Evolutionary conservation across 2,329 filamentous ascomycete genomes (phyloP).

Genomic region (Calonectria naviculata): DNA sequence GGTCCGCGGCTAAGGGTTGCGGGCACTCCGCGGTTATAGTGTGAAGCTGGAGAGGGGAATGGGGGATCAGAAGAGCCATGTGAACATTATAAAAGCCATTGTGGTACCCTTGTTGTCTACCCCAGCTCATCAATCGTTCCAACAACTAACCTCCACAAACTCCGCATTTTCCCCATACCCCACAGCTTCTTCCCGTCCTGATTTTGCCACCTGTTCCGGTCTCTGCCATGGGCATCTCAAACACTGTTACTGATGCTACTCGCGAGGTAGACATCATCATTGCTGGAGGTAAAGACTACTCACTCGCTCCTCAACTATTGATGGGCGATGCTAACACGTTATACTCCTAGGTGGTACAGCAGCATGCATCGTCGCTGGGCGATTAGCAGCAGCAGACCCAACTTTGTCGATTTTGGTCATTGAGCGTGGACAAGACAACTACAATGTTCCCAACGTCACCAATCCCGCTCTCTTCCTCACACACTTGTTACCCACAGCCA

Average conservation of each 20-base stretch:
- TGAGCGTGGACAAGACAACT: conserved; percentile 44
- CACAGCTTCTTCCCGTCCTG: neutral
- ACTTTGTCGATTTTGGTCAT: conserved; percentile 44
- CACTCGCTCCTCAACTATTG: neutral
- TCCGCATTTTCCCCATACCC: conserved; percentile 7
- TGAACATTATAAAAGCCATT: neutral
- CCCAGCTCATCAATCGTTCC: neutral
- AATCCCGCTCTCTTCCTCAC: conserved; percentile 41
- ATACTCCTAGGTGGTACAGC: conserved; percentile 43
- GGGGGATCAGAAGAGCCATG: neutral
- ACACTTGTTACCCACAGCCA: conserved; percentile 36
- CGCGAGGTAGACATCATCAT: conserved; percentile 35
- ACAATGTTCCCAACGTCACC: conserved; percentile 39
- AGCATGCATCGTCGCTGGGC: conserved; percentile 43
- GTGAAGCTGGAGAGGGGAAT: neutral
- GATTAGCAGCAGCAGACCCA: conserved; percentile 44
- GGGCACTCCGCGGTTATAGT: neutral
- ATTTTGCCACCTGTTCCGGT: neutral
- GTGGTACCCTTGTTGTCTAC: neutral
- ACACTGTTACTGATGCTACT: neutral
- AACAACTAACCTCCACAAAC: neutral
- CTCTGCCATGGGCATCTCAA: neutral
- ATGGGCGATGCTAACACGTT: neutral
- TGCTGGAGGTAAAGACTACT: conserved; percentile 27
- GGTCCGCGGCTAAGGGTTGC: neutral